Evolutionary conservation across 2,329 filamentous ascomycete genomes (phyloP), one percentile per base, ranked within the genome.

Genomic region (Waltergamsia citrina): DNA sequence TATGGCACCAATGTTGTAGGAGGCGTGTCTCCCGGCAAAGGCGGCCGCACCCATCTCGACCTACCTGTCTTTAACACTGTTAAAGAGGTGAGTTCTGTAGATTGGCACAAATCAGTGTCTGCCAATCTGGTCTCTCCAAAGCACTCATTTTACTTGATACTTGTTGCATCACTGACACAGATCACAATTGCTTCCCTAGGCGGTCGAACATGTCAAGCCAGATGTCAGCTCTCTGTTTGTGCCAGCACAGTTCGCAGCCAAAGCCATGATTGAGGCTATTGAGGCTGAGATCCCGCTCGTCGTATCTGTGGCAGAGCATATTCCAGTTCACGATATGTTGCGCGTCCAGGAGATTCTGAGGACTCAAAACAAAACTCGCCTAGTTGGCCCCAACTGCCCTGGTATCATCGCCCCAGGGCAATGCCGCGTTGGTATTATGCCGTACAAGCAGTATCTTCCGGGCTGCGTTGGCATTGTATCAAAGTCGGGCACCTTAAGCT

Each of bases 341-440:
- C 71, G 80, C 59, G 59, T 70, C 33, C 78, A 84, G 34, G 77
- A 78, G 16, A 77, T 85, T 33, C 66, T 88, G 5, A 66, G 74
- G 41, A 81, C 80, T 0, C 84, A 88, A 49, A 78, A 69, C 1
- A 80, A 73, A 43, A 83, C 79, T 0, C 66, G 84, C 7, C 66
- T 88, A 0, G 79, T 90, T 1, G 84, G 84, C 2, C 80, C 84
- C n/a, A 90, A 88, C 50, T 82, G 80, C 14, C 82, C 84, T 0
- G 84, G 84, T 0, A 86, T 90, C 40, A 85, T 88, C 37, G 81
- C 80, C 5, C 78, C 81, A 0, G 70, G 78, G 17, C 78, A 76
- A 3, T 88, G 83, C 45, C 37, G 59, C 1, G 51, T 61, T 5
- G 59, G 58, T 3, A 61, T 62, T 26, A 62, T 62, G 58, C 58